Evolutionary conservation across 129 eudicot species (phyloP).

Genomic region (Helianthus annuus): HanXRQr2.0-SUNRISE NC_035442.2:173989717-173990216

Average conservation of each 20-base stretch:
- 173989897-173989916: constrained; percentile 58
- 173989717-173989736: not conserved
- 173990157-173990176: constrained; percentile 39
- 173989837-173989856: not conserved
- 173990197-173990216: constrained; percentile 22
- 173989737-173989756: not conserved
- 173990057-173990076: constrained; percentile 51
- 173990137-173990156: constrained; percentile 54
- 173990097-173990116: constrained; percentile 1
- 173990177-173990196: constrained; percentile 32
- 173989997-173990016: constrained; percentile 2
- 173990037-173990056: constrained; percentile 39
- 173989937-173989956: constrained; percentile 35
- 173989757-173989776: not conserved
- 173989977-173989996: constrained; percentile 34
- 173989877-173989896: not conserved
- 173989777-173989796: constrained; percentile 21
- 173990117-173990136: constrained; percentile 31
- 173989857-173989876: not conserved
- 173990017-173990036: constrained; percentile 46
- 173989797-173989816: constrained; percentile 13
- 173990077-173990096: constrained; percentile 42
- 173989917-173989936: constrained; percentile 32
- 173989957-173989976: constrained; percentile 19
- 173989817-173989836: constrained; percentile 9